Evolutionary conservation across 768 basidiomycete species (phyloP), one percentile per base, ranked within the genome.

Genomic region (Termitomyces sp.): DNA sequence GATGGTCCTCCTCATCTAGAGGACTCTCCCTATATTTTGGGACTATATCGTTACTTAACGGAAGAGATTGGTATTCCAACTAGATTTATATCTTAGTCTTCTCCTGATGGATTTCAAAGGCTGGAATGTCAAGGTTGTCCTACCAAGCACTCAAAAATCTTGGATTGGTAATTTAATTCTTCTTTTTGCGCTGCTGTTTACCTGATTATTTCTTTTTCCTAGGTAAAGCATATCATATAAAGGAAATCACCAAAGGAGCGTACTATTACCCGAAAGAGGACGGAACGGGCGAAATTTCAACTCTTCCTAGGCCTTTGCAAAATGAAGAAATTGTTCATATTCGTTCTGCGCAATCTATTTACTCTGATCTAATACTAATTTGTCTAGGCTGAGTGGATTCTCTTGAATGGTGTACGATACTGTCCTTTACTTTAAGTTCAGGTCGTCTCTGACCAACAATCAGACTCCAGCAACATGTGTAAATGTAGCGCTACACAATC

Each of bases 391-490:
- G 92, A 97, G 73, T 98, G 95, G 95, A 85, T 97, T 56, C 79
- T 98, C 26, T 74, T 97, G 6, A 90, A 92, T 59, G 91, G 90
- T 16, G 91, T 92, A 74, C 56, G 80, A 71, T 10, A 20, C 22
- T 27, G 26, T 49, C 26, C 9, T 39, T 16, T 31, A 47, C 52
- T 50, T 16, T 46, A 29, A 3, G 3, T 46, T 46, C 49, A 52
- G 53, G 60, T 22, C 52, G 8, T 29, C 51, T 52, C 18, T 51
- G 56, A 48, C 56, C 27, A 37, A 36, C 4, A 49, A n/a, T 20
- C 56, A 90, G 90, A 94, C 92, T 10, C 92, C 95, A 4, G 93
- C 94, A 4, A 90, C 95, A 13, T 97, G 95, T 68, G 79, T 91
- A 2, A 97, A 96, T 65, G 86, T 98, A 58, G 93, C 84, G 2